Base-by-base conservation (phyloP, 2,329 filamentous ascomycete species). In the Alternaria consortialis region DNA sequence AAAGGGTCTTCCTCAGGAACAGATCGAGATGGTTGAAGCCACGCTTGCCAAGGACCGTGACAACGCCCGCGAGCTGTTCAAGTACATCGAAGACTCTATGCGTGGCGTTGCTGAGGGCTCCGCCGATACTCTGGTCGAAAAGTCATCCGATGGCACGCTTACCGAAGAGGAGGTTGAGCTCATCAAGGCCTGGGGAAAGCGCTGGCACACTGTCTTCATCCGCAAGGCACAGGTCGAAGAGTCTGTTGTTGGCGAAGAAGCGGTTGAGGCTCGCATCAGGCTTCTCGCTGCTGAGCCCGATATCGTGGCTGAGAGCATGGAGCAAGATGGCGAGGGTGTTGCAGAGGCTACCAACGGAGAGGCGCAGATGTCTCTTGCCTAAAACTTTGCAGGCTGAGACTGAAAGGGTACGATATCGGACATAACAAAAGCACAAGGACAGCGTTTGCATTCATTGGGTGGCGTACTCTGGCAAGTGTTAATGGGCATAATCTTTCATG, bases 151-250 rank as follows among this genome's bases (percentile, higher is more conserved):
- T 56, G 74, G 73, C 27, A 69, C 68, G 32, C 55, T 80, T 20
- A 70, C 79, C 58, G 66, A 79, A 62, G 75, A 79, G 70, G 81
- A 81, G 31, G 85, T 85, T 36, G 85, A 85, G 61, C 82, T 94
- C 66, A 86, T 97, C 58, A 86, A 86, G 64, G 85, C 87, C 52
- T 98, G 95, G 95, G 94, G 91, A 0, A 86, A 88, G 74, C 87
- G 93, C 48, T 99, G 95, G 95, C 82, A 92, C 64, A 86, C 92
- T 32, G 93, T 95, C 1, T 97, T 97, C 78, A 84, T 89, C 71
- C 85, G 95, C 43, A 91, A 93, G 79, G 87, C 87, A 13, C 92
- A 91, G 3, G 92, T 98, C 13, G 94, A 98, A 81, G 93, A 97
- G 80, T 86, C 91, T 0, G 85, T 87, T 61, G 85, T 89, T 17